Base-by-base conservation (phyloP, 2,329 filamentous ascomycete species). In the Ascochyta viciae-villosae region DNA sequence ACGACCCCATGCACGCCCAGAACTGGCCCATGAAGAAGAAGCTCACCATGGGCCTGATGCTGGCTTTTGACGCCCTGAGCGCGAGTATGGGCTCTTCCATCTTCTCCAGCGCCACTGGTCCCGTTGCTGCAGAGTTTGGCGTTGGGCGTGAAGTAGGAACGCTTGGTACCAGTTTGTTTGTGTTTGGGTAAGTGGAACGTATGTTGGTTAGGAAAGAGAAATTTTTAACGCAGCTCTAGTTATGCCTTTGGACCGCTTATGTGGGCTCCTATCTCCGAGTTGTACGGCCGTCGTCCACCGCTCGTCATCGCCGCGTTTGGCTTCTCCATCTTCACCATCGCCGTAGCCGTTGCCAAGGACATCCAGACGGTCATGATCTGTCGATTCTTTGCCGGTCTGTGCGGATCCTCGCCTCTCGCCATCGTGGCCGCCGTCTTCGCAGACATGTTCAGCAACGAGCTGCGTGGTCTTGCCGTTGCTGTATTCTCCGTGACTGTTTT, bases 11-110 rank as follows among this genome's bases (percentile, higher is more conserved):
- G 60, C 92, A 96, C 75, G 88, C 92, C 0, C 90, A 95, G 77
- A 97, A 96, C 74, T 97, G 92, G 92, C 83, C 90, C 0, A 74
- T 89, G 58, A 85, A 80, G 68, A 93, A 90, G 80, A 96, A 96
- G 86, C 46, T 92, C 37, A 66, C 83, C 6, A 89, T 88, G 1
- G 85, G 86, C 19, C 81, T 82, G 37, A 87, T 92, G 64, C 79
- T 93, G 38, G 89, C 87, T 23, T 92, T 87, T 68, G 90, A 89
- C 40, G 91, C 90, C 13, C 79, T 92, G 65, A 85, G 85, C 16
- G 81, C 89, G 0, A 85, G 89, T 5, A 92, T 93, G 72, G 86
- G 88, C 0, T 76, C 72, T 39, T 76, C 73, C 51, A 78, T 81
- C 31, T 81, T 79, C 59, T 76, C 76, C 1, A 66, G 76, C 10